Percentiles rank a stretch among this genome's conserved stretches.
Conservation (phyloP, 441 rosid species). For the Cnidoscolus chayamansa region DNA sequence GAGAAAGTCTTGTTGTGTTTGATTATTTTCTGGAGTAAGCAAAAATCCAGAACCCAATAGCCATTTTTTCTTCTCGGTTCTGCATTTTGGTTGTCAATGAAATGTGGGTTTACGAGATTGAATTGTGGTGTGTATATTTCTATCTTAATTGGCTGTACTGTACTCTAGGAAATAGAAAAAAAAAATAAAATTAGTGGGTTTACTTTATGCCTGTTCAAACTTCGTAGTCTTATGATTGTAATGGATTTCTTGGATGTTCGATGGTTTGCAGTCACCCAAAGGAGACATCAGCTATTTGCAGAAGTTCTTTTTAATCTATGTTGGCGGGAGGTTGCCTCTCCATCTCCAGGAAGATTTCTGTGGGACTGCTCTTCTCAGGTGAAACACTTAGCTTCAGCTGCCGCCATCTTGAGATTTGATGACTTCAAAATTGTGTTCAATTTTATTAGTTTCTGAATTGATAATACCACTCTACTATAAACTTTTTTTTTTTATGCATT, state of each 20-base stretch:
- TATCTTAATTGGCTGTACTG: neutral
- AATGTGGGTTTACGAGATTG: neutral
- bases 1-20: neutral
- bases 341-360: conserved; percentile 94
- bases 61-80: neutral
- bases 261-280: conserved; percentile 71
- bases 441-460: neutral
- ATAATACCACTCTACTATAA: neutral
- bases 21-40: neutral
- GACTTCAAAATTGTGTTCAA: neutral
- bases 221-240: conserved; percentile 11
- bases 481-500: neutral
- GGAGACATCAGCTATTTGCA: conserved; percentile 87
- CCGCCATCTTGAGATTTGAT: conserved; percentile 2
- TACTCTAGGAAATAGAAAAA: neutral
- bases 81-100: conserved; percentile 1
- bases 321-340: conserved; percentile 77
- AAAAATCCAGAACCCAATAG: neutral
- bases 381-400: neutral
- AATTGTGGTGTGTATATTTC: neutral
- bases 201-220: neutral
- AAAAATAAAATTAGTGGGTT: neutral
- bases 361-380: conserved; percentile 90
- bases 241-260: conserved; percentile 5
- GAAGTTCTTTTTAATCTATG: conserved; percentile 77